phyloP scores from a whole-genome alignment of 2,329 filamentous ascomycete genomes.

The Teratosphaeria epicoccoides region DNA sequence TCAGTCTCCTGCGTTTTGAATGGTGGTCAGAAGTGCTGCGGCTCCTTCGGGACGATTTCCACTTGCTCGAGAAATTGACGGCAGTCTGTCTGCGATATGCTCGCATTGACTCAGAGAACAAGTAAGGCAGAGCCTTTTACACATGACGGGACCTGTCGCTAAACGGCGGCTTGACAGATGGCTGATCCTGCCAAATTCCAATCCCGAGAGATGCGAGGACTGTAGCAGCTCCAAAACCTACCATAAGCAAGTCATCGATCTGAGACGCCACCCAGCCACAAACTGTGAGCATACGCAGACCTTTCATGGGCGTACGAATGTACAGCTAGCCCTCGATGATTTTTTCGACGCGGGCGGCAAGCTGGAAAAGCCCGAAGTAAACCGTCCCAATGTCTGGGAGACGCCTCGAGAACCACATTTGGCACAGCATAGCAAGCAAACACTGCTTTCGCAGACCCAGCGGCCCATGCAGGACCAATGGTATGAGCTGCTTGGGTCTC shows the following conservation, averaged over 20 bases:
- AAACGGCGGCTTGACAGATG: neutral
- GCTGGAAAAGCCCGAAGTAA: neutral
- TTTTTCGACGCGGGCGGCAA: neutral
- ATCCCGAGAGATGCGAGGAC: neutral
- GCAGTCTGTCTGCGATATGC: neutral
- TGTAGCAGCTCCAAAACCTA: neutral
- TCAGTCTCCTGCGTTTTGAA: neutral
- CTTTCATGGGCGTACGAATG: neutral
- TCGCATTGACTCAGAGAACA: neutral
- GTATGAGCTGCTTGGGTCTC: neutral
- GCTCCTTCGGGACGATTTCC: neutral
- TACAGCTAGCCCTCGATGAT: neutral
- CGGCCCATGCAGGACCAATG: neutral
- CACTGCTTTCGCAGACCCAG: neutral
- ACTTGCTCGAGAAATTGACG: neutral
- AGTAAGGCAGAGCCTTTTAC: neutral
- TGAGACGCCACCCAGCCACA: neutral
- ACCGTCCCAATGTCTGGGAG: neutral
- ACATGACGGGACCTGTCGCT: neutral
- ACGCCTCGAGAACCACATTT: neutral
- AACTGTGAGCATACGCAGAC: neutral
- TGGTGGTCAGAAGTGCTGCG: neutral
- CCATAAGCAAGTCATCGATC: neutral
- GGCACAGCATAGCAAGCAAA: neutral
- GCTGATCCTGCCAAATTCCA: neutral